These are phyloP conservation scores for Endotrypanum monterogeii DNA, from an alignment of 208 protist genomes.

Conservation along the genomic window DNA sequence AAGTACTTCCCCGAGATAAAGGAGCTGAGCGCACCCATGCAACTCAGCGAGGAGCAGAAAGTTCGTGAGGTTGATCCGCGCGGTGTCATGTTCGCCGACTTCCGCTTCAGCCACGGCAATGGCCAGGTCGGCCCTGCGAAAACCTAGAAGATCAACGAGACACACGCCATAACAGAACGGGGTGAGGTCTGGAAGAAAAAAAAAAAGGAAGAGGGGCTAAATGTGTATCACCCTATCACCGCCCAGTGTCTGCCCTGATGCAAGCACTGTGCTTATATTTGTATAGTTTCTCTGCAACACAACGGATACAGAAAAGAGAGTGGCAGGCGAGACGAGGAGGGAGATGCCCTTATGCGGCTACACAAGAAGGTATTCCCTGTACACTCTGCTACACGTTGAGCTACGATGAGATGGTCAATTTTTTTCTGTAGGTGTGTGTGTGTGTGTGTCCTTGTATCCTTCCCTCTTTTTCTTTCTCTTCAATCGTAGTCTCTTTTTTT, in stretches of 20 bases:
- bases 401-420: neutral
- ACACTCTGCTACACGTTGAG: too few relatives aligned
- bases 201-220: too few relatives aligned
- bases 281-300: too few relatives aligned
- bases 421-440: neutral
- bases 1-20: slow-evolving; percentile 89
- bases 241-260: too few relatives aligned
- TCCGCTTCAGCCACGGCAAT: slow-evolving; percentile 70
- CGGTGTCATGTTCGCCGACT: slow-evolving; percentile 89
- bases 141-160: slow-evolving; percentile 1
- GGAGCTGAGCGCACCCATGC: slow-evolving; percentile 36
- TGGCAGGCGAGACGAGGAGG: too few relatives aligned
- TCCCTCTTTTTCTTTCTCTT: neutral
- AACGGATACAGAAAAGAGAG: too few relatives aligned
- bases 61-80: slow-evolving; percentile 82
- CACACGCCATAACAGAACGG: too few relatives aligned
- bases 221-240: too few relatives aligned
- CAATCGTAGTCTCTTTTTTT: neutral
- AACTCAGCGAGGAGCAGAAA: slow-evolving; percentile 47
- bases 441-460: neutral
- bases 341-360: too few relatives aligned
- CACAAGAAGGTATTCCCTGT: neutral
- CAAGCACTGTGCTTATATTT: too few relatives aligned
- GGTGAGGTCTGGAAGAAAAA: too few relatives aligned
- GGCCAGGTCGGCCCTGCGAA: slow-evolving; percentile 13